phyloP scores from a whole-genome alignment of 2,329 filamentous ascomycete species.

The Pseudocercospora fijiensis region DNA sequence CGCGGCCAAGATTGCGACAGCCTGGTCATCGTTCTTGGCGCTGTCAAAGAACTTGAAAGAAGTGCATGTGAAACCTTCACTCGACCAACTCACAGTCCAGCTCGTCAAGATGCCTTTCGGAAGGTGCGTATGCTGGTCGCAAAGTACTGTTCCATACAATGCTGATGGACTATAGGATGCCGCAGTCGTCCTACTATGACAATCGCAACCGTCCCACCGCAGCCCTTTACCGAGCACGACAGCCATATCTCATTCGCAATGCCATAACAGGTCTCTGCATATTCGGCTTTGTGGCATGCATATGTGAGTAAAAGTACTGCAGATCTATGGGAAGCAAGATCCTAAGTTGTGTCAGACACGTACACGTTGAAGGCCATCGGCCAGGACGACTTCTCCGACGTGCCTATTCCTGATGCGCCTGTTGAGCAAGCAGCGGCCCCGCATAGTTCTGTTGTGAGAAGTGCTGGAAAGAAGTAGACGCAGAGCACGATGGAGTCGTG shows the following conservation, averaged over 20 bases:
- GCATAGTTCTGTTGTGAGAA: slow-evolving; percentile 26
- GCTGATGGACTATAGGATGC: slow-evolving; percentile 42
- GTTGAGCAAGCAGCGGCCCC: slow-evolving; percentile 43
- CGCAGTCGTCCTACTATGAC: slow-evolving; percentile 86
- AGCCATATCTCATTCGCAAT: slow-evolving; percentile 91
- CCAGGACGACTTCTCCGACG: slow-evolving; percentile 95
- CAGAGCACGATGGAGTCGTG: background rate
- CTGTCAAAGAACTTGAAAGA: slow-evolving; percentile 1
- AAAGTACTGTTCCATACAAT: background rate
- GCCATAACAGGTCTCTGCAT: slow-evolving; percentile 75
- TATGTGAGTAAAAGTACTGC: slow-evolving; percentile 67
- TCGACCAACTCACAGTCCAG: background rate
- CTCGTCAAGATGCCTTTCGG: slow-evolving; percentile 26
- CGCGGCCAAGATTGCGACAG: background rate
- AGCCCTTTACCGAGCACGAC: slow-evolving; percentile 84
- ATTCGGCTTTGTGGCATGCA: slow-evolving; percentile 70
- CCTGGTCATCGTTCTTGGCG: background rate
- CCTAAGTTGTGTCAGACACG: slow-evolving; percentile 52
- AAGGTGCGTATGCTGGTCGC: slow-evolving; percentile 16
- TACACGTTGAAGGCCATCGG: slow-evolving; percentile 81
- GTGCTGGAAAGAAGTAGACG: slow-evolving; percentile 25
- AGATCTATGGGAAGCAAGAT: background rate
- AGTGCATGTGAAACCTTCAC: slow-evolving; percentile 12
- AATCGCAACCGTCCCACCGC: slow-evolving; percentile 79
- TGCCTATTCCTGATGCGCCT: slow-evolving; percentile 78